Percentiles rank a stretch among this genome's conserved stretches.
These are phyloP conservation scores for Ophiocordyceps robertsii DNA, from an alignment of 2,329 filamentous ascomycete genomes.

Conservation along the genomic window DNA sequence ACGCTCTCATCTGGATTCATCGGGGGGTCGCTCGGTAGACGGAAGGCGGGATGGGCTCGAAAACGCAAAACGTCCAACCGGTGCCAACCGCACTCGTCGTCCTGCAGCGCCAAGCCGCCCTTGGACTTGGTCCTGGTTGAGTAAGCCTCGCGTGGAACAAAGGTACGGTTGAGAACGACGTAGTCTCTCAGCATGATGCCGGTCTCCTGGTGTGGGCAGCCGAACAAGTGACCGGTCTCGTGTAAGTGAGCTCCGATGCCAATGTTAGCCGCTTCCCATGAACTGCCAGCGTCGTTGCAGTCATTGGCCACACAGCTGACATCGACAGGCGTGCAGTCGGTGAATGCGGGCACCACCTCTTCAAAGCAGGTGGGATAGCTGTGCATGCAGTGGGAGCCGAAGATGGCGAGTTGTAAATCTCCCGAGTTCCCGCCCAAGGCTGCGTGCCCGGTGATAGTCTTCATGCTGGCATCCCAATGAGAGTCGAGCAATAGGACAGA, in stretches of 20 bases:
- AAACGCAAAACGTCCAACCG: constrained; percentile 80
- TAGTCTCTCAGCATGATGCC: constrained; percentile 93
- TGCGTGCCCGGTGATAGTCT: constrained; percentile 66
- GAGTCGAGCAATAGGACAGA: constrained; percentile 77
- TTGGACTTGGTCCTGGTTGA: constrained; percentile 77
- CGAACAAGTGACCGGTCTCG: constrained; percentile 80
- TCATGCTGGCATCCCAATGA: constrained; percentile 65
- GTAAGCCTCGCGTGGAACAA: constrained; percentile 68
- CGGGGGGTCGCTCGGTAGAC: constrained; percentile 60
- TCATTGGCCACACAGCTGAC: constrained; percentile 71
- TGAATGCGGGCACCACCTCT: constrained; percentile 79
- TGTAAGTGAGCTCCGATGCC: constrained; percentile 89
- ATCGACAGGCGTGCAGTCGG: constrained; percentile 82
- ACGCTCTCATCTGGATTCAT: constrained; percentile 58
- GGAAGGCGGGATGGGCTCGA: constrained; percentile 81
- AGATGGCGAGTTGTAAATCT: constrained; percentile 73
- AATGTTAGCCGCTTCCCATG: constrained; percentile 90
- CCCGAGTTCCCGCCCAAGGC: constrained; percentile 64
- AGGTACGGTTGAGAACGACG: constrained; percentile 69
- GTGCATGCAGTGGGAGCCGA: constrained; percentile 83
- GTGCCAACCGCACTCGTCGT: constrained; percentile 87
- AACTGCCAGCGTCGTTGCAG: constrained; percentile 74
- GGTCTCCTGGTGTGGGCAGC: constrained; percentile 76
- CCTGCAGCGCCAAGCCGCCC: constrained; percentile 58
- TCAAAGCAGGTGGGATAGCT: constrained; percentile 84